A percentile compares a stretch with the other conserved stretches of the same genome.
Evolutionary conservation across 2,329 filamentous ascomycete genomes (phyloP).

Genomic region (Aspergillus eucalypticola): DNA sequence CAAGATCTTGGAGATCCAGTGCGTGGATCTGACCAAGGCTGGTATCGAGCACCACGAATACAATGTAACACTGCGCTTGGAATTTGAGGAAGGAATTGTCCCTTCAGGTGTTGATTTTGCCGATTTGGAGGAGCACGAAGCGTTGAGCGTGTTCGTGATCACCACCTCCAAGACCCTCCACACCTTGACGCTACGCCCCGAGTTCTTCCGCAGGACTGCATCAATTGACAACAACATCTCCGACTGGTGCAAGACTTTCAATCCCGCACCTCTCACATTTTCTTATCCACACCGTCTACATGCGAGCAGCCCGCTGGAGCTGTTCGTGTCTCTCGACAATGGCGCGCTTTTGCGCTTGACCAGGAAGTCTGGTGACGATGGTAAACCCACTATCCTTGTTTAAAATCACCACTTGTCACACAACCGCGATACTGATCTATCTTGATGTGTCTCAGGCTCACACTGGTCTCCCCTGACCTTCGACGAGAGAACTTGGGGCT

Average conservation of each 20-base stretch:
- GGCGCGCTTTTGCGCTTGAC: slow-evolving; percentile 65
- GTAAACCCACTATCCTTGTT: slow-evolving; percentile 30
- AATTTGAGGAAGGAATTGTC: slow-evolving; percentile 72
- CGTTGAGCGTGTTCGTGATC: slow-evolving; percentile 75
- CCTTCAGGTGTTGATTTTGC: slow-evolving; percentile 78
- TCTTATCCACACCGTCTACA: slow-evolving; percentile 79
- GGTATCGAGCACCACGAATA: slow-evolving; percentile 65
- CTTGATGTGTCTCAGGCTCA: slow-evolving; percentile 31
- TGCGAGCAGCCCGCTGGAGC: slow-evolving; percentile 69
- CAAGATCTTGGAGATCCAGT: slow-evolving; percentile 77
- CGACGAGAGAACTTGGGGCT: slow-evolving; percentile 51
- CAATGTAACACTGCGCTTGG: slow-evolving; percentile 73
- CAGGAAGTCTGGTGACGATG: slow-evolving; percentile 56
- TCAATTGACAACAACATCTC: slow-evolving; percentile 72
- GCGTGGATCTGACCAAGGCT: slow-evolving; percentile 74
- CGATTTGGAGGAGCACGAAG: slow-evolving; percentile 75
- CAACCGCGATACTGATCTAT: slow-evolving; percentile 9
- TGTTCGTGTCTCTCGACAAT: slow-evolving; percentile 68
- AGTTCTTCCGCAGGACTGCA: slow-evolving; percentile 72
- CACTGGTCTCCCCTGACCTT: slow-evolving; percentile 50
- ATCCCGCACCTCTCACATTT: slow-evolving; percentile 72
- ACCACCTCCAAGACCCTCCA: slow-evolving; percentile 78
- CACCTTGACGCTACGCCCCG: slow-evolving; percentile 77
- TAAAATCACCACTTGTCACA: background rate
- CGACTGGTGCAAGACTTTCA: slow-evolving; percentile 73